Percentiles rank a stretch among this genome's conserved stretches.
Evolutionary conservation across 164 flowering plant species (phyloP).

Genomic region (Liquidambar formosana): DNA sequence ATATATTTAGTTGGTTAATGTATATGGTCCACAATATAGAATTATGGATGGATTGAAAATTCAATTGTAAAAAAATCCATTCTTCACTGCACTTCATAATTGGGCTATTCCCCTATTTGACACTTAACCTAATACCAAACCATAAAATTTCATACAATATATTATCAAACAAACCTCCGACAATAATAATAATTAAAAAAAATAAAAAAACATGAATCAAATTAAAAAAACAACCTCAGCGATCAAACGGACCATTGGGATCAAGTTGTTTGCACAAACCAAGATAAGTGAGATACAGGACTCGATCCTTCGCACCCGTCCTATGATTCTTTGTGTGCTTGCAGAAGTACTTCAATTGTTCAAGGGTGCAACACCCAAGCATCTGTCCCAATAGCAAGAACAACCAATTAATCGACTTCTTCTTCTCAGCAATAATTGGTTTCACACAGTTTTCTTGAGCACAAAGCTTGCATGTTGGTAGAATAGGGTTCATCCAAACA

Average conservation of each 20-base stretch:
- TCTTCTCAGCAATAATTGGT: constrained; percentile 49
- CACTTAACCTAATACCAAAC: too few relatives aligned
- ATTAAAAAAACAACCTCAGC: too few relatives aligned
- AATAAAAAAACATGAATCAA: too few relatives aligned
- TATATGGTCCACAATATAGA: too few relatives aligned
- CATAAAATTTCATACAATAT: too few relatives aligned
- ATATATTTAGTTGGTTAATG: too few relatives aligned
- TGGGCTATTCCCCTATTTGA: too few relatives aligned
- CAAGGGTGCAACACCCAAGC: constrained; percentile 48
- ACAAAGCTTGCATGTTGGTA: constrained; percentile 47
- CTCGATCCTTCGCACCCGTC: constrained; percentile 62
- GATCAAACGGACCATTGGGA: constrained; percentile 29
- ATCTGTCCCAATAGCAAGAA: constrained; percentile 53
- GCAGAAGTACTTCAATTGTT: constrained; percentile 60
- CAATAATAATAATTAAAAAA: too few relatives aligned
- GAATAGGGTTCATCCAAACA: constrained; percentile 45
- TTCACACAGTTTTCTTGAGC: constrained; percentile 34
- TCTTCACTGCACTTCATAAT: too few relatives aligned
- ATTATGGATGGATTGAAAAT: too few relatives aligned
- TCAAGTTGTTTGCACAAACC: constrained; percentile 47
- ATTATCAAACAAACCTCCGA: too few relatives aligned
- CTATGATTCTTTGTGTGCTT: constrained; percentile 56
- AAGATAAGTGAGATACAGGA: constrained; percentile 46
- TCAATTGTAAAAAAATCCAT: too few relatives aligned
- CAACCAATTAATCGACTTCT: constrained; percentile 58